Evolutionary conservation across 345 rosid genomes (phyloP).

Genomic region (Melaleuca alternifolia): DNA sequence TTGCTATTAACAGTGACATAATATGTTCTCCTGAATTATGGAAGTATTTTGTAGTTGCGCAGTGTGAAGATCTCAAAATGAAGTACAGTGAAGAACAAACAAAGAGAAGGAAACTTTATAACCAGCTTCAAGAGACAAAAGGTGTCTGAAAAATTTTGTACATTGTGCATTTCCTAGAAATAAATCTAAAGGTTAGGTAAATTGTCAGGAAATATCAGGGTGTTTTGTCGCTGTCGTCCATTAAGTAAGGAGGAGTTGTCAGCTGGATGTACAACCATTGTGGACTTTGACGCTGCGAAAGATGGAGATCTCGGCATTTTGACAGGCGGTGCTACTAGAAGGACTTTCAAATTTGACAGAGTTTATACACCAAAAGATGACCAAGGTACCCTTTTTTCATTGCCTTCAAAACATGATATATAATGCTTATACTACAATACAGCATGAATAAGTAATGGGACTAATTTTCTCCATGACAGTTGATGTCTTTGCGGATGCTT

Average conservation of each 20-base stretch:
- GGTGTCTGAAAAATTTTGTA: constrained; percentile 22
- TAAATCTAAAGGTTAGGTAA: neutral
- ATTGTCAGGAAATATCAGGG: constrained; percentile 84
- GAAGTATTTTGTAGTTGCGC: constrained; percentile 46
- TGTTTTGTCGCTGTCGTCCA: constrained; percentile 95
- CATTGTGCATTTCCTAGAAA: neutral
- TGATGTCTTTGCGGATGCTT: constrained; percentile 90
- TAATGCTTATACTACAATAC: neutral
- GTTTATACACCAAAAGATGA: constrained; percentile 79
- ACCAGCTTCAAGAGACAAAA: constrained; percentile 84
- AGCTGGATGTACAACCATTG: constrained; percentile 41
- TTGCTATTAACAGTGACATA: neutral
- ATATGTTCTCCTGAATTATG: constrained; percentile 6
- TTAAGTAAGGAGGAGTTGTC: constrained; percentile 57
- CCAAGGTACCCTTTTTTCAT: constrained; percentile 48
- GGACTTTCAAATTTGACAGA: constrained; percentile 71
- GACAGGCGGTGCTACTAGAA: constrained; percentile 49
- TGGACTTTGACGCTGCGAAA: constrained; percentile 75
- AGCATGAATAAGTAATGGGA: neutral
- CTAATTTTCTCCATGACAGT: constrained; percentile 26
- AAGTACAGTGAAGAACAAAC: constrained; percentile 79
- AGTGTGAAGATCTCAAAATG: constrained; percentile 80
- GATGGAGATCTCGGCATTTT: constrained; percentile 86
- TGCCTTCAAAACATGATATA: neutral
- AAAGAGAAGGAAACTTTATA: constrained; percentile 82